Percentiles rank a stretch among this genome's conserved stretches.
These are phyloP conservation scores for Laetiporus sulphureus DNA, from an alignment of 1,284 basidiomycete genomes.

Conservation along the genomic window DNA sequence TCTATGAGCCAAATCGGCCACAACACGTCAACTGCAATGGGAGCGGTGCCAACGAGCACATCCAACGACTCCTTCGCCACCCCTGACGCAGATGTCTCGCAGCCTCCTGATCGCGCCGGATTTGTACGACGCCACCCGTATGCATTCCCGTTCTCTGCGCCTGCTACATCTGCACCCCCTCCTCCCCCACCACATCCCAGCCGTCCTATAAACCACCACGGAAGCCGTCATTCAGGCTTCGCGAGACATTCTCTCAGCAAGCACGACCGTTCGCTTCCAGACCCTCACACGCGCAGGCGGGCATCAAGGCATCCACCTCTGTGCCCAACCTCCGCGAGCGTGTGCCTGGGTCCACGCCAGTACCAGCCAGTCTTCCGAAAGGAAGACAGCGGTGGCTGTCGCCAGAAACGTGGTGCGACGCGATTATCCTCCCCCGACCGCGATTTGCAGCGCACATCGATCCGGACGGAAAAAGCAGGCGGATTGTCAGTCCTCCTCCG, in stretches of 20 bases:
- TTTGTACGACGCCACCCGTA: slow-evolving; percentile 38
- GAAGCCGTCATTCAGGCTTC: too few relatives aligned
- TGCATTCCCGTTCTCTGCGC: slow-evolving; percentile 27
- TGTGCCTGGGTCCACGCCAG: slow-evolving; percentile 10
- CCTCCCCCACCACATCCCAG: slow-evolving; percentile 12
- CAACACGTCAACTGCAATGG: too few relatives aligned
- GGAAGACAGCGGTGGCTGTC: slow-evolving; percentile 59
- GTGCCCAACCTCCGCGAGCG: slow-evolving; percentile 51
- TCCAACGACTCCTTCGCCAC: too few relatives aligned
- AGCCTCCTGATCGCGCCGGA: not conserved
- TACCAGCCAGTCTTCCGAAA: slow-evolving; percentile 19
- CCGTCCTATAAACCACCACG: too few relatives aligned
- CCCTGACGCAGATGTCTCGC: too few relatives aligned
- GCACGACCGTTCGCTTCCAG: too few relatives aligned
- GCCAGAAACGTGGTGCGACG: slow-evolving; percentile 75
- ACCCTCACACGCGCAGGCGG: slow-evolving; percentile 21
- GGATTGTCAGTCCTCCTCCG: slow-evolving; percentile 38
- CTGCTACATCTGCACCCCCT: slow-evolving; percentile 14
- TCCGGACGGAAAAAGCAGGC: slow-evolving; percentile 20
- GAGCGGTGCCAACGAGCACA: too few relatives aligned
- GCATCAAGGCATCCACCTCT: slow-evolving; percentile 48
- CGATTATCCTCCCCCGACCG: slow-evolving; percentile 65
- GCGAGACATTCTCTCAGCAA: too few relatives aligned
- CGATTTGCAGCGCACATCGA: slow-evolving; percentile 43
- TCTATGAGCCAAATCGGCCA: slow-evolving; percentile 14